These are phyloP conservation scores for Petunia axillaris DNA, from an alignment of 257 asterid genomes.

Conservation along the genomic window DNA sequence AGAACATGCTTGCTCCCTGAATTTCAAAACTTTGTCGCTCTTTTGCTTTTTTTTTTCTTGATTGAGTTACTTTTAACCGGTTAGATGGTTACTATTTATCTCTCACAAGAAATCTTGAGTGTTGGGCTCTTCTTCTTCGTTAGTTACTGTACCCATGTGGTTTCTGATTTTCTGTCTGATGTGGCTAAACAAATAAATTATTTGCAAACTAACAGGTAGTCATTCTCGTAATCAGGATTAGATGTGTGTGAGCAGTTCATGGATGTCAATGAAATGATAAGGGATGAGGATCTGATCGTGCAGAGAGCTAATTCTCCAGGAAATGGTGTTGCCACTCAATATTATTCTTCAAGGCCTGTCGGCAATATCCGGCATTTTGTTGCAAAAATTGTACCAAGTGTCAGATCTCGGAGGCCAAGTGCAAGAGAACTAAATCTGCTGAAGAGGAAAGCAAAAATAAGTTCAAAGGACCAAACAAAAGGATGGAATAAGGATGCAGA, in stretches of 20 bases:
- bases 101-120: not conserved
- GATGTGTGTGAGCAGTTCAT: slow-evolving; percentile 96
- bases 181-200: slow-evolving; percentile 25
- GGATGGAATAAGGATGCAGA: slow-evolving; percentile 86
- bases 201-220: slow-evolving; percentile 30
- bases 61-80: not conserved
- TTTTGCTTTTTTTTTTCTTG: not conserved
- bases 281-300: slow-evolving; percentile 90
- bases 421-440: slow-evolving; percentile 95
- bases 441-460: slow-evolving; percentile 90
- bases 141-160: slow-evolving; percentile 2
- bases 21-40: not conserved
- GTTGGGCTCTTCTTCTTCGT: not conserved
- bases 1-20: not conserved
- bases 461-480: slow-evolving; percentile 84
- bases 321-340: slow-evolving; percentile 66
- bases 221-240: slow-evolving; percentile 61
- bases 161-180: slow-evolving; percentile 1
- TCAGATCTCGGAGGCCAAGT: slow-evolving; percentile 94
- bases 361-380: slow-evolving; percentile 75
- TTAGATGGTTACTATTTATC: not conserved
- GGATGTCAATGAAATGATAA: slow-evolving; percentile 95
- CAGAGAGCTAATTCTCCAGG: slow-evolving; percentile 63
- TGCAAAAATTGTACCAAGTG: slow-evolving; percentile 78
- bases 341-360: slow-evolving; percentile 64